phyloP scores from a whole-genome alignment of 2,329 filamentous ascomycete species.

The Aspergillus glaucus region DNA sequence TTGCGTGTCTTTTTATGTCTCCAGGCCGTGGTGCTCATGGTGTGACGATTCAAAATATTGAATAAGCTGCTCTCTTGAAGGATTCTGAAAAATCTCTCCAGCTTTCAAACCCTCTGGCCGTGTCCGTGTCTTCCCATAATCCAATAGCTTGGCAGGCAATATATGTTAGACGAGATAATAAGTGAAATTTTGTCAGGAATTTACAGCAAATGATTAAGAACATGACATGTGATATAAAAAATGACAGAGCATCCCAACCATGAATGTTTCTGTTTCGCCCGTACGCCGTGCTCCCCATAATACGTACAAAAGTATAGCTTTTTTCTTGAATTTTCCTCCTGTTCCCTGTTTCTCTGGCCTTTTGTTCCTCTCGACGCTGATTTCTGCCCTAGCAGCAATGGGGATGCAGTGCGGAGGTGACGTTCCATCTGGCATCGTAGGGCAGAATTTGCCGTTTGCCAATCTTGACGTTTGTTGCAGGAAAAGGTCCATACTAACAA shows the following conservation, averaged over 20 bases:
- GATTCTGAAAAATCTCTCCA: no score
- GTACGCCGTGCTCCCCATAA: slow-evolving; percentile 36
- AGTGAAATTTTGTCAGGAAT: background rate
- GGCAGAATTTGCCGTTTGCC: no score
- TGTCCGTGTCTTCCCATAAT: no score
- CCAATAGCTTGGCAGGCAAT: no score
- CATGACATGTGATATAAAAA: background rate
- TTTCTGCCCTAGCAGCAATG: background rate
- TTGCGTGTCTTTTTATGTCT: no score
- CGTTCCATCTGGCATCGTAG: no score
- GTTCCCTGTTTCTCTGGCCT: slow-evolving; percentile 6
- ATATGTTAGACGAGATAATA: slow-evolving; percentile 36
- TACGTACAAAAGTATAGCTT: slow-evolving; percentile 25
- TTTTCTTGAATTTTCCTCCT: slow-evolving; percentile 18
- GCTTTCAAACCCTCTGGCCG: no score
- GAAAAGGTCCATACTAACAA: background rate
- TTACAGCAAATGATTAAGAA: background rate
- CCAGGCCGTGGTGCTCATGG: no score
- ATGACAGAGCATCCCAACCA: slow-evolving; percentile 10
- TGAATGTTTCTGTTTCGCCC: slow-evolving; percentile 24
- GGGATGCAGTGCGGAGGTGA: background rate
- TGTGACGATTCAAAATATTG: no score
- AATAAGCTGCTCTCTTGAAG: no score
- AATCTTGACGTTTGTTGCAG: no score
- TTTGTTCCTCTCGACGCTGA: slow-evolving; percentile 1